Evolutionary conservation across 306 rosid genomes (phyloP).

Genomic region (Rosa multiflora): DNA sequence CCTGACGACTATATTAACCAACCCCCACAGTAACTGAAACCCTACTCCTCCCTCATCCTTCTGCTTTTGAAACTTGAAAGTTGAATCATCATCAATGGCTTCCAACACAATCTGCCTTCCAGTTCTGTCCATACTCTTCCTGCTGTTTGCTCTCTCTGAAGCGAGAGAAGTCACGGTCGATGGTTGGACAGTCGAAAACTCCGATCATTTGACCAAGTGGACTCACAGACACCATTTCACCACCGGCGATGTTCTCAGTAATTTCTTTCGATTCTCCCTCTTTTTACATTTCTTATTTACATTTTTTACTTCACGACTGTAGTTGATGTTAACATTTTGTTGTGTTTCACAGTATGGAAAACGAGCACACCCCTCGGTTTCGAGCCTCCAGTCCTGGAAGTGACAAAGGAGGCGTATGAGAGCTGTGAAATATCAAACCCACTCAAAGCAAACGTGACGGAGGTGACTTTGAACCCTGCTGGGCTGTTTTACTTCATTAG

Average conservation of each 20-base stretch:
- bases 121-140: not conserved
- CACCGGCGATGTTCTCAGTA: not conserved
- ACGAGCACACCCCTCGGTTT: not conserved
- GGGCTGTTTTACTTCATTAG: conserved; percentile 72
- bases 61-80: not conserved
- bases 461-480: conserved; percentile 31
- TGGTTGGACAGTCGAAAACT: not conserved
- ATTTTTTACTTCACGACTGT: not conserved
- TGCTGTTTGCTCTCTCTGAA: not conserved
- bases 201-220: not conserved
- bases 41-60: not conserved
- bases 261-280: not conserved
- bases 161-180: not conserved
- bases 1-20: not conserved
- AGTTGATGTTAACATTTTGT: not conserved
- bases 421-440: conserved; percentile 5
- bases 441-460: not conserved
- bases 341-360: not conserved
- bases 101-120: not conserved
- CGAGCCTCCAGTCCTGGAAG: conserved; percentile 7
- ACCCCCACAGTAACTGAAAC: not conserved
- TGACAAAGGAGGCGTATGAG: conserved; percentile 8
- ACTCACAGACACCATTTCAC: conserved; percentile 5
- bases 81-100: not conserved
- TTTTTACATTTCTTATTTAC: not conserved